phyloP scores from a whole-genome alignment of 1,139 yeast species.

The Candida sanyaensis region DNA sequence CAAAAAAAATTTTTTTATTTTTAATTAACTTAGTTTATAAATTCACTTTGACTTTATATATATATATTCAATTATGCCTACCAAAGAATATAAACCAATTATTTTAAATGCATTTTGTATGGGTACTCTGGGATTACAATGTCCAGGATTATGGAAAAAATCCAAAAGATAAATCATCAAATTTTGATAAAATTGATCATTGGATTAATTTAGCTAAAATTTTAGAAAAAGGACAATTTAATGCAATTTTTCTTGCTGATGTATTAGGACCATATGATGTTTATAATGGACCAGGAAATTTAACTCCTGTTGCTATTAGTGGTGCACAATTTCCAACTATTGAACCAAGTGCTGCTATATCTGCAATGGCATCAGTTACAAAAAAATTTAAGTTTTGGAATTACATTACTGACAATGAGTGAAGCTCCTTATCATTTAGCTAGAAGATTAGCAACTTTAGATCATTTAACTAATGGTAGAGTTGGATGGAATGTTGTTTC shows the following conservation, averaged over 20 bases:
- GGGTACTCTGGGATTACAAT: conserved; percentile 42
- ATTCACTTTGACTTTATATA: no score
- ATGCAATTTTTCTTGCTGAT: conserved; percentile 49
- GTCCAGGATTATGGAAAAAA: conserved; percentile 46
- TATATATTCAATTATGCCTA: background rate
- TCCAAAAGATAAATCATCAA: conserved; percentile 38
- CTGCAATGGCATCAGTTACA: conserved; percentile 46
- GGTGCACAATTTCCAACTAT: conserved; percentile 46
- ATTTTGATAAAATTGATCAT: conserved; percentile 40
- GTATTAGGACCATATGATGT: conserved; percentile 47
- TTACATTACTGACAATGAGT: no score
- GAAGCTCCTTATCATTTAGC: no score
- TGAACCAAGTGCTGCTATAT: conserved; percentile 43
- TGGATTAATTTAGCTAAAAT: conserved; percentile 48
- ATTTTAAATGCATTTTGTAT: conserved; percentile 42
- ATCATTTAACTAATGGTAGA: no score
- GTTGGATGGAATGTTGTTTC: no score
- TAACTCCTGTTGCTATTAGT: conserved; percentile 35
- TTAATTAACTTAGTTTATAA: background rate
- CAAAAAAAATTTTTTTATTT: no score
- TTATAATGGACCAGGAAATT: conserved; percentile 39
- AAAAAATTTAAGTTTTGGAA: conserved; percentile 1
- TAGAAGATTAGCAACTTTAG: no score
- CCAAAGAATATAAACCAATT: conserved; percentile 19
- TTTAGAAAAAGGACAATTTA: conserved; percentile 47